Percentiles rank a stretch among this genome's conserved stretches.
Conservation (phyloP, 2,329 filamentous ascomycete genomes). For the Colletotrichum caudatum region DNA sequence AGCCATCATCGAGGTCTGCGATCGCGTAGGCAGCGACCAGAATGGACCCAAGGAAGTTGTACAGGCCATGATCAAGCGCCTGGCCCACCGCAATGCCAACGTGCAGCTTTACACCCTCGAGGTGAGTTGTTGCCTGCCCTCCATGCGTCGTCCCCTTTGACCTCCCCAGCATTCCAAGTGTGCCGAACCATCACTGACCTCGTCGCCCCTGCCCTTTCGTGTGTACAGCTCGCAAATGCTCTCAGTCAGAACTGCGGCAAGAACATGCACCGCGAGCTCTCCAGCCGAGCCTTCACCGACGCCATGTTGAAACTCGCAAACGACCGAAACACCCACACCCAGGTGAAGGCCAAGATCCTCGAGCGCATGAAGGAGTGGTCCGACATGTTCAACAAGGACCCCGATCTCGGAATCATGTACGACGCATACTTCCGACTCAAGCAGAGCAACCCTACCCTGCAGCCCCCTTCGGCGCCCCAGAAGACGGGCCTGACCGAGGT, state of each 20-base stretch:
- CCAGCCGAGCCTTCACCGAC: constrained; percentile 93
- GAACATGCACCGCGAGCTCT: constrained; percentile 87
- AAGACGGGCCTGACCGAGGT: constrained; percentile 92
- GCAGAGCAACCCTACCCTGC: constrained; percentile 85
- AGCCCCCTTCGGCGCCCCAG: constrained; percentile 90
- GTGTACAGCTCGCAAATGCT: constrained; percentile 81
- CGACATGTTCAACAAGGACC: constrained; percentile 90
- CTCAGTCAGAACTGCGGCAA: constrained; percentile 92
- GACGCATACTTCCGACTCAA: constrained; percentile 92
- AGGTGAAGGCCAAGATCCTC: constrained; percentile 96
- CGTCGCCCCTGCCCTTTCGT: background rate
- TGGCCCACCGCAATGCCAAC: constrained; percentile 94
- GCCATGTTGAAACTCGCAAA: constrained; percentile 89
- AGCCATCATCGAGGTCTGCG: constrained; percentile 73
- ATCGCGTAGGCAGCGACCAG: constrained; percentile 66
- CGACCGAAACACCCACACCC: constrained; percentile 94
- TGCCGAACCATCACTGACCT: constrained; percentile 20
- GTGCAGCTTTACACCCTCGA: constrained; percentile 96
- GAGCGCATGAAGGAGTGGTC: constrained; percentile 98
- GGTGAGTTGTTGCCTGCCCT: constrained; percentile 58
- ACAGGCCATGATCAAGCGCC: constrained; percentile 88
- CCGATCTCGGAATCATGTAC: constrained; percentile 97
- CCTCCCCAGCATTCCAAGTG: background rate
- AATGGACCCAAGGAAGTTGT: constrained; percentile 84
- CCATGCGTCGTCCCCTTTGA: background rate